Evolutionary conservation across 2,329 filamentous ascomycete species (phyloP), one percentile per base, ranked within the genome.

Genomic region (Phoma sp.): DNA sequence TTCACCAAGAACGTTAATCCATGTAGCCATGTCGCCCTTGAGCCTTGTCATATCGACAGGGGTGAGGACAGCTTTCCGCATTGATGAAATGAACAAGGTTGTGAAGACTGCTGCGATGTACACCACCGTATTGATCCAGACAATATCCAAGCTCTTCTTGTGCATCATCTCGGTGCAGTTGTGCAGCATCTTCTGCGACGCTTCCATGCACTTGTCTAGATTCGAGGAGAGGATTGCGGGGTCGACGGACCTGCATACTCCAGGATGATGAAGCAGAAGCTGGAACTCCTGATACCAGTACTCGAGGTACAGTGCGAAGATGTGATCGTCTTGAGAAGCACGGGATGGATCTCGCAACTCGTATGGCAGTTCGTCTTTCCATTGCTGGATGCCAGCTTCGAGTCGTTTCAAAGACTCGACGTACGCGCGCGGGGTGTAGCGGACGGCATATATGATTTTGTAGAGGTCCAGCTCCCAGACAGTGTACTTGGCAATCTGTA

Each of bases 51-150:
- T 76, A 52, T 90, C 85, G 1, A 79, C 78, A 0, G 79, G 74
- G 0, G 83, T 85, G 10, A 85, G 83, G 9, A 83, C 79, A 42
- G 84, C 83, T 25, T 87, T 81, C 40, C 87, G 83, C 67, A 91
- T 84, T 78, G 86, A 90, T 49, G 87, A 83, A 1, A 85, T 84
- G 39, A 89, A 90, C 0, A 93, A 76, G 12, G 84, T 87, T 0
- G 88, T 89, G 63, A 92, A 90, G 51, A 91, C 87, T 21, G 88
- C 88, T 36, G 88, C 85, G 11, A 90, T 81, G 66, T 90, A 91
- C 5, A 90, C 83, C 0, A 89, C 87, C 42, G 86, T 81, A 40
- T 88, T 87, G 64, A 90, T 89, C 89, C 90, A 93, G 1, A 89
- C 91, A 1, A 88, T 90, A 66, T 93, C 90, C 4, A 93, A 76